phyloP scores from a whole-genome alignment of 2,329 filamentous ascomycete species.

The Xylariomycetidae sp. region DNA sequence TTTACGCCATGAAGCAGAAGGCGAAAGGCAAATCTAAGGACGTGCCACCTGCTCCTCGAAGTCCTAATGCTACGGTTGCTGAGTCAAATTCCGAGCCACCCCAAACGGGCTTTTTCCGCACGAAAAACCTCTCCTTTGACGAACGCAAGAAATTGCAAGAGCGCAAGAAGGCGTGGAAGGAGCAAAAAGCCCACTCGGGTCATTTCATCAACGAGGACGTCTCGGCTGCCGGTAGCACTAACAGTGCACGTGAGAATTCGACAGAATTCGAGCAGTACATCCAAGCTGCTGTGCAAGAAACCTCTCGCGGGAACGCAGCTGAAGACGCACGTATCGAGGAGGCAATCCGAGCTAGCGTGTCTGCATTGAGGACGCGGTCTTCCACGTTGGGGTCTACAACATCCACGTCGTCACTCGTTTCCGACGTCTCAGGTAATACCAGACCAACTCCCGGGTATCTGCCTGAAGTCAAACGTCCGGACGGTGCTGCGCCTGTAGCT shows the following conservation, averaged over 20 bases:
- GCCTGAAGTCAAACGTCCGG: slow-evolving; percentile 16
- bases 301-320: slow-evolving; percentile 60
- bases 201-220: slow-evolving; percentile 15
- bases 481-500: slow-evolving; percentile 7
- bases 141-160: slow-evolving; percentile 46
- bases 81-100: slow-evolving; percentile 25
- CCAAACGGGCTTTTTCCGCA: slow-evolving; percentile 42
- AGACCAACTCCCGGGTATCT: slow-evolving; percentile 9
- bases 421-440: slow-evolving; percentile 1
- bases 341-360: slow-evolving; percentile 67
- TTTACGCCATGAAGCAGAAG: slow-evolving; percentile 48
- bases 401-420: slow-evolving; percentile 10
- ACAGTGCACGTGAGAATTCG: slow-evolving; percentile 31
- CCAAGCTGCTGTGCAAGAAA: slow-evolving; percentile 59
- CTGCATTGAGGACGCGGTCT: slow-evolving; percentile 38
- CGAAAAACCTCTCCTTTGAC: slow-evolving; percentile 41
- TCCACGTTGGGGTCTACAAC: slow-evolving; percentile 14
- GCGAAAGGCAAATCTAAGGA: slow-evolving; percentile 32
- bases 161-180: slow-evolving; percentile 39
- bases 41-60: slow-evolving; percentile 16
- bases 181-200: slow-evolving; percentile 21
- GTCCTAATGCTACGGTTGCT: slow-evolving; percentile 11
- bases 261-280: slow-evolving; percentile 69
- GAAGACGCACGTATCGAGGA: slow-evolving; percentile 68
- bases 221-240: slow-evolving; percentile 6